Evolutionary conservation across 106 monocot genomes (phyloP).

Genomic region (Dendrobium officinale): DNA sequence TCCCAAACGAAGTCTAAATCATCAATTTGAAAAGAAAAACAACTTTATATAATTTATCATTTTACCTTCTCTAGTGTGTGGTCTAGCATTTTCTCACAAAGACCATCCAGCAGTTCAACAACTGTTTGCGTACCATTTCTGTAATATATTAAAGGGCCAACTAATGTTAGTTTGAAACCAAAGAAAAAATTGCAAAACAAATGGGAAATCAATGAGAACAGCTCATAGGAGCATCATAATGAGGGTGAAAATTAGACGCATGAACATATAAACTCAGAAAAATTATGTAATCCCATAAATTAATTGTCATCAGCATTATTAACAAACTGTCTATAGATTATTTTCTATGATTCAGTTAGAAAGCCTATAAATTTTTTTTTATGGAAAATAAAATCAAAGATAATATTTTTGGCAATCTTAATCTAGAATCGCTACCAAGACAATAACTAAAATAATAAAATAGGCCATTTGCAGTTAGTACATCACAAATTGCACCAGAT

Average conservation of each 20-base stretch:
- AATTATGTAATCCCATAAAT: neutral
- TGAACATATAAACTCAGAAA: neutral
- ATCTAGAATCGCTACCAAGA: neutral
- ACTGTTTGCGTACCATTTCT: conserved; percentile 80
- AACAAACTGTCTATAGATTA: neutral
- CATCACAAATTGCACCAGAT: no score
- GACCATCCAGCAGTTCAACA: conserved; percentile 85
- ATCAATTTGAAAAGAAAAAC: neutral
- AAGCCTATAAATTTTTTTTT: neutral
- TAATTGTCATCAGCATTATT: neutral
- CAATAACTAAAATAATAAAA: neutral
- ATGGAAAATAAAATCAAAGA: conserved; percentile 6
- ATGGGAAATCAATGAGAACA: neutral
- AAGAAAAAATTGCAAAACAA: conserved; percentile 3
- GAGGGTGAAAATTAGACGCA: neutral
- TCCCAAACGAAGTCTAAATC: neutral
- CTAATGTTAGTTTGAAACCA: conserved; percentile 2
- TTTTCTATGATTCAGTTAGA: neutral
- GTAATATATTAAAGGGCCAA: conserved; percentile 3
- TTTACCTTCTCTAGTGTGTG: conserved; percentile 70
- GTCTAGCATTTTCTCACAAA: conserved; percentile 90
- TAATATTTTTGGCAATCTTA: neutral
- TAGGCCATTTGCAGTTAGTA: neutral
- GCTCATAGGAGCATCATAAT: neutral
- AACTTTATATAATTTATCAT: neutral